Evolutionary conservation across 2,329 filamentous ascomycete species (phyloP).

Genomic region (Ambrosiella xylebori): DNA sequence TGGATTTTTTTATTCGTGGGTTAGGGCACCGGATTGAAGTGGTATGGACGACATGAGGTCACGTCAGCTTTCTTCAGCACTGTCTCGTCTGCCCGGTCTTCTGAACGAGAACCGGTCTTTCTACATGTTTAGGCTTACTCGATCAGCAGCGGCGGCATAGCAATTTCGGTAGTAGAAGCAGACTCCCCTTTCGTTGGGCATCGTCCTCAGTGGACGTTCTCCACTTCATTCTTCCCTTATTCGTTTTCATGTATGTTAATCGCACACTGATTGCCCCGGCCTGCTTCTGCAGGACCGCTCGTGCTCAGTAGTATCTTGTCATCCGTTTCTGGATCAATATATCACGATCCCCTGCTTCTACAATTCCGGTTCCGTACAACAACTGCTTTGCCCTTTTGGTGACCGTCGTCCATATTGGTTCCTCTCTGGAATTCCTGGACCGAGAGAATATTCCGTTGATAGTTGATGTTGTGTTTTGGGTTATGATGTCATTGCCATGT

Average conservation of each 20-base stretch:
- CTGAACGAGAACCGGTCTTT: neutral
- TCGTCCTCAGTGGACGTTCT: neutral
- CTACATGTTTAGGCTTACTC: neutral
- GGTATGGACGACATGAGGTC: neutral
- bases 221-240: conserved; percentile 9
- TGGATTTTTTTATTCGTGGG: neutral
- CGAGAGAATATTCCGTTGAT: too few species aligned
- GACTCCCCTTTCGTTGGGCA: conserved; percentile 33
- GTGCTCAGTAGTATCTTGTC: conserved; percentile 7
- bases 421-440: too few species aligned
- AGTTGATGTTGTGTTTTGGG: too few species aligned
- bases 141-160: conserved; percentile 1
- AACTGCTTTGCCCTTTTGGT: neutral
- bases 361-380: neutral
- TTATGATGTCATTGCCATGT: neutral
- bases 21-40: neutral
- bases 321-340: conserved; percentile 26
- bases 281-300: conserved; percentile 1
- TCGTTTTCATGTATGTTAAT: conserved; percentile 47
- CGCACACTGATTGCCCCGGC: conserved; percentile 18
- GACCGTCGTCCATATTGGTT: neutral
- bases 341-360: conserved; percentile 20
- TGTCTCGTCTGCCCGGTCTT: neutral
- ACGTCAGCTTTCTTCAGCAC: neutral
- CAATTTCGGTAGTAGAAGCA: neutral